Percentiles rank a stretch among this genome's conserved stretches.
Evolutionary conservation across 148 eudicot genomes (phyloP).

Genomic region (Pouteria glomerata): DNA sequence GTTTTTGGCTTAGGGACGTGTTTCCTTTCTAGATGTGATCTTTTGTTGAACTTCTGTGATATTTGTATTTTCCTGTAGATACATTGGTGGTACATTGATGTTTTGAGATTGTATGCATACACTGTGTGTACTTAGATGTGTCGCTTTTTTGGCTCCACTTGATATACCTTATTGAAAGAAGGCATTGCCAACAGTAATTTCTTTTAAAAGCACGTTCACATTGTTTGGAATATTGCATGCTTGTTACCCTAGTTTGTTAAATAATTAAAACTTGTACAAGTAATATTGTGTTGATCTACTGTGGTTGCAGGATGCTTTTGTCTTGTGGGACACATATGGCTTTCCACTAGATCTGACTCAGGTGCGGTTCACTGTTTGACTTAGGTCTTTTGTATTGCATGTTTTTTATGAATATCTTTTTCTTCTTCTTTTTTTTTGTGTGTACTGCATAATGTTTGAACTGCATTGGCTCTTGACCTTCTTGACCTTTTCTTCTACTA

Average conservation of each 20-base stretch:
- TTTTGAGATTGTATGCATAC: too few species aligned
- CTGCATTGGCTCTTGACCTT: background rate
- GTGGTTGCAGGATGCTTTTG: constrained; percentile 89
- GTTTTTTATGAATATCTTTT: too few species aligned
- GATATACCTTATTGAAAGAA: background rate
- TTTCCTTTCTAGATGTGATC: too few species aligned
- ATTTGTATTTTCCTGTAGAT: too few species aligned
- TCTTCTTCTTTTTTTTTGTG: background rate
- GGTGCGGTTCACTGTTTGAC: constrained; percentile 31
- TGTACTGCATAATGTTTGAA: background rate
- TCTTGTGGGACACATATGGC: constrained; percentile 92
- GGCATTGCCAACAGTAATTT: background rate
- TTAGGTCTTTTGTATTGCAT: too few species aligned
- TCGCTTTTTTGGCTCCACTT: too few species aligned
- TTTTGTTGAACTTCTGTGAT: too few species aligned
- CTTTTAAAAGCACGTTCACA: background rate
- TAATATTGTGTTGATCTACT: background rate
- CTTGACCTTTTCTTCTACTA: constrained; percentile 17
- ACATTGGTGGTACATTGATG: too few species aligned
- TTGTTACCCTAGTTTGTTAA: background rate
- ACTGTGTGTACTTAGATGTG: too few species aligned
- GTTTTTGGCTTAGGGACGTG: too few species aligned
- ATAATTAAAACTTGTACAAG: background rate
- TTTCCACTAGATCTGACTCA: constrained; percentile 95
- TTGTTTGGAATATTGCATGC: background rate